Conservation (phyloP, 805 yeast species). For the Kazachstania martiniae region DNA sequence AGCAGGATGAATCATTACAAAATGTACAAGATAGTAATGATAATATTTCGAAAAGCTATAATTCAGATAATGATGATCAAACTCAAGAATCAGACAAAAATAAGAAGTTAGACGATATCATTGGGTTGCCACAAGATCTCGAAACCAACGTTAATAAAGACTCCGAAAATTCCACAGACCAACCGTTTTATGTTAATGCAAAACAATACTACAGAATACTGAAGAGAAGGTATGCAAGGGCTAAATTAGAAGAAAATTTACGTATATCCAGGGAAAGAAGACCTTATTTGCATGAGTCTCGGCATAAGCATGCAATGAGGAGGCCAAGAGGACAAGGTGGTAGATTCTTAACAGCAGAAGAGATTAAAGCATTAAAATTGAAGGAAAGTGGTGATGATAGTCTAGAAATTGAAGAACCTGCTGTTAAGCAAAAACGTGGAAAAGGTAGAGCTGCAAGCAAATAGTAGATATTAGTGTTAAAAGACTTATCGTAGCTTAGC, state of each 20-base stretch:
- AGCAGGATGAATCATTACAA: too few relatives aligned
- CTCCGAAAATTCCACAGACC: slow-evolving; percentile 39
- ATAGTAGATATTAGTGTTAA: neutral
- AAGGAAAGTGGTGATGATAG: slow-evolving; percentile 7
- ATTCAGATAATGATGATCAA: too few relatives aligned
- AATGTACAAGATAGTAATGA: too few relatives aligned
- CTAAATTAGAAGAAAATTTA: slow-evolving; percentile 79
- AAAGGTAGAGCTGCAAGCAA: too few relatives aligned
- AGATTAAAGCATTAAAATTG: slow-evolving; percentile 47
- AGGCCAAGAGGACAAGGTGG: slow-evolving; percentile 99
- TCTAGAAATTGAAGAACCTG: neutral
- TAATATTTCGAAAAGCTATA: too few relatives aligned
- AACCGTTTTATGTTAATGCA: slow-evolving; percentile 95
- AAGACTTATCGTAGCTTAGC: neutral
- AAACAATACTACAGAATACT: slow-evolving; percentile 93
- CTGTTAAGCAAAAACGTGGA: neutral
- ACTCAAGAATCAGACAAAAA: slow-evolving; percentile 1
- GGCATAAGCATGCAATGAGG: slow-evolving; percentile 98
- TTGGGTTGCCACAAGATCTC: too few relatives aligned
- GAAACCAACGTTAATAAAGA: slow-evolving; percentile 1
- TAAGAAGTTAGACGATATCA: too few relatives aligned
- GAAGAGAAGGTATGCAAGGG: slow-evolving; percentile 88
- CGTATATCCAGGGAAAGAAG: slow-evolving; percentile 82
- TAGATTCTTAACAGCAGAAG: slow-evolving; percentile 88
- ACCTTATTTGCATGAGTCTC: slow-evolving; percentile 90